A percentile compares a stretch with the other conserved stretches of the same genome.
Conservation (phyloP, 2,329 filamentous ascomycete genomes). For the Cryphonectria nitschkei region DNA sequence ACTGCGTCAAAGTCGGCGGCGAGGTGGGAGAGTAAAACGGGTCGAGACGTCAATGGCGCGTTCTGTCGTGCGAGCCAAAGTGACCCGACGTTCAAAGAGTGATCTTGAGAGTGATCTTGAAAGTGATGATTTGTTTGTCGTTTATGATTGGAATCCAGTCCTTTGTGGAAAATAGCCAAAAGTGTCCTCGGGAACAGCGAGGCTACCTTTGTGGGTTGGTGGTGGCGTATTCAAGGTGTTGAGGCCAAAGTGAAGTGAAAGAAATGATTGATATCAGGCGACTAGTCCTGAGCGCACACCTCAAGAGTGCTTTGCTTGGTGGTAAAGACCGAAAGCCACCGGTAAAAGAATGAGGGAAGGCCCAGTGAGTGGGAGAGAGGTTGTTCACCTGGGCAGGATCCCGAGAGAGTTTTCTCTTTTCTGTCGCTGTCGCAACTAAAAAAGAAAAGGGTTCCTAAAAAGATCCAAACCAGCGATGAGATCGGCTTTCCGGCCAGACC, state of each 20-base stretch:
- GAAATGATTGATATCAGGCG: conserved; percentile 4
- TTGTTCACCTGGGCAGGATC: background rate
- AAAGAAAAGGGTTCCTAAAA: background rate
- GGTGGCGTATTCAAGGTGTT: background rate
- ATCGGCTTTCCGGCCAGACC: conserved; percentile 1
- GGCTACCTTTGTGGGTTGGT: conserved; percentile 12
- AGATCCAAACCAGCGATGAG: background rate
- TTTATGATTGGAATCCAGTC: conserved; percentile 24
- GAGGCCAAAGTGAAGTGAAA: conserved; percentile 7
- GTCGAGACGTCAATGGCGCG: background rate
- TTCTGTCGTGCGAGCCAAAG: background rate
- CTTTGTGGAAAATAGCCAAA: conserved; percentile 15
- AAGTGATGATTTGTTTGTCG: conserved; percentile 3
- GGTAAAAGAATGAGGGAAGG: background rate
- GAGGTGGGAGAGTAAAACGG: background rate
- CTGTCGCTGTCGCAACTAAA: background rate
- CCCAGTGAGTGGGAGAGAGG: background rate
- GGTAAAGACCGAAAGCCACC: background rate
- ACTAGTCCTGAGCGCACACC: conserved; percentile 7
- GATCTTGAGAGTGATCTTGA: background rate
- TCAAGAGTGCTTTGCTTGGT: background rate
- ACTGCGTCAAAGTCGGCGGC: background rate
- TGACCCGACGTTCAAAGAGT: background rate
- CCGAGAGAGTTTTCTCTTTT: background rate
- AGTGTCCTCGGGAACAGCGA: background rate